Base-by-base conservation (phyloP, 768 basidiomycete genomes). In the Strobilomyces echinocephalus region DNA sequence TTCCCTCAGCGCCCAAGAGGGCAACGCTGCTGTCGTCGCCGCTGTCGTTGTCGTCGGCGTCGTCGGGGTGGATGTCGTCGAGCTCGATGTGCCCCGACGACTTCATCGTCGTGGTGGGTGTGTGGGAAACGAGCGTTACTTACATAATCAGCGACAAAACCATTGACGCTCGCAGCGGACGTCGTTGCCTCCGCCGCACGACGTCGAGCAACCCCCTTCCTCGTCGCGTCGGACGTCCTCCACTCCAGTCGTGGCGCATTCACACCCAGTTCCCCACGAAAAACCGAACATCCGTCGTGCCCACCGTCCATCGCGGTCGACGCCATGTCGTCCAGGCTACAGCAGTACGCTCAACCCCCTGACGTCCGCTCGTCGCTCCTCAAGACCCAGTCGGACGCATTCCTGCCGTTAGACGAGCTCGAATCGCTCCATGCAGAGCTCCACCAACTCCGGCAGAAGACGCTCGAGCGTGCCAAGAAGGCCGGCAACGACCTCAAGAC, bases 321-420 rank as follows among this genome's bases (percentile, higher is more conserved):
- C 46, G 61, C 57, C 67, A 88, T 88, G 87, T 78, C 84, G 68
- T 79, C 83, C 52, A 82, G 74, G 68, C 74, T 87, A 51, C 67
- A 73, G 52, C 71, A 72, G 46, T 89, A 76, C 70, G 58, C 73
- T 52, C 64, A 69, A 36, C 78, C 79, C 44, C 67, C 76, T n/a
- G 60, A 69, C 56, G 73, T 83, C 54, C 80, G 78, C 56, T 86
- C 87, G 38, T 65, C 76, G 53, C 72, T 91, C 52, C 72, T 88
- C 64, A 84, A 80, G 73, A 80, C 24, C 24, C 24, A 24, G 24
- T 4, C 24, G 4, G 24, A 24, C 24, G 4, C 24, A 2, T 2
- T 24, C 24, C 24, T 4, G 24, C 24, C 24, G 24, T 2, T 24
- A 24, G 24, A 24, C 4, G 24, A 24, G 24, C 24, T 24, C 2